These are phyloP conservation scores for Citrus sinensis DNA, from an alignment of 345 rosid species.

Conservation along the genomic window DVS_A1.0 CM039162.1:21697001-21697500, in stretches of 20 bases:
- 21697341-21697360: neutral
- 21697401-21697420: neutral
- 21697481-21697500: neutral
- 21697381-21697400: neutral
- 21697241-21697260: neutral
- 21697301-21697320: neutral
- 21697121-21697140: neutral
- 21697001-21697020: conserved; percentile 30
- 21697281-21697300: conserved; percentile 1
- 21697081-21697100: neutral
- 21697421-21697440: neutral
- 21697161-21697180: neutral
- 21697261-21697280: conserved; percentile 7
- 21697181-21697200: neutral
- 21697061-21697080: conserved; percentile 41
- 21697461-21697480: neutral
- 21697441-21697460: neutral
- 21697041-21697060: conserved; percentile 19
- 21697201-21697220: neutral
- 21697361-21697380: neutral
- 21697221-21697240: neutral
- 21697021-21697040: conserved; percentile 11
- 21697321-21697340: conserved; percentile 5
- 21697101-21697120: neutral
- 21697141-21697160: neutral